Conservation (phyloP, 768 basidiomycete species). For the Astraeus odoratus region DNA sequence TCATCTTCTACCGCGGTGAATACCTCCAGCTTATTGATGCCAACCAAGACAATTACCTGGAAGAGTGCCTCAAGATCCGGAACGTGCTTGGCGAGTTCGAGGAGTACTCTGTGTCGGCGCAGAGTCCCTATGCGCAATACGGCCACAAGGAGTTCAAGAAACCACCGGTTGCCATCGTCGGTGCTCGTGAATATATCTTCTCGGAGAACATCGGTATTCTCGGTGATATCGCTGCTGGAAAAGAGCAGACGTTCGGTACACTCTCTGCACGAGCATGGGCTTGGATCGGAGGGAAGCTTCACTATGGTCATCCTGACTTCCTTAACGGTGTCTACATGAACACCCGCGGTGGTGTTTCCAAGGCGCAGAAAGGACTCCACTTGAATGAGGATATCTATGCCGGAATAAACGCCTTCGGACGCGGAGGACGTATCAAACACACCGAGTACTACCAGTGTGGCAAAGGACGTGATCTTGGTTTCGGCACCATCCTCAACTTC, state of each 20-base stretch:
- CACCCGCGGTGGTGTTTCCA: slow-evolving; percentile 96
- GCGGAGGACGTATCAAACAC: slow-evolving; percentile 97
- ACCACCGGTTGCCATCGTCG: slow-evolving; percentile 92
- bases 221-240: slow-evolving; percentile 96
- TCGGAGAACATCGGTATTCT: slow-evolving; percentile 99
- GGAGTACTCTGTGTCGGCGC: slow-evolving; percentile 76
- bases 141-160: slow-evolving; percentile 82
- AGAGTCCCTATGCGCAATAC: slow-evolving; percentile 91
- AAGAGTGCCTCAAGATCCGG: slow-evolving; percentile 98
- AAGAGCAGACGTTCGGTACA: slow-evolving; percentile 99
- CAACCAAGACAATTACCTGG: slow-evolving; percentile 99
- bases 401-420: slow-evolving; percentile 96
- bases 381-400: slow-evolving; percentile 99
- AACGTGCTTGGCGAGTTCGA: slow-evolving; percentile 98
- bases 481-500: slow-evolving; percentile 99
- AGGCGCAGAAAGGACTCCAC: slow-evolving; percentile 99
- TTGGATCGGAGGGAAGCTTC: slow-evolving; percentile 97
- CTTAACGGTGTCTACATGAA: slow-evolving; percentile 96
- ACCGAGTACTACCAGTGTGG: slow-evolving; percentile 99
- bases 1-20: slow-evolving; percentile 98
- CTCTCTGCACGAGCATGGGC: slow-evolving; percentile 93
- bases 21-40: slow-evolving; percentile 99
- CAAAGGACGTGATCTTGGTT: slow-evolving; percentile 97
- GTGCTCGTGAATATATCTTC: slow-evolving; percentile 99
- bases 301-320: slow-evolving; percentile 99